phyloP scores from a whole-genome alignment of 1,139 yeast genomes.

The Tardiomyces blankii region DNA sequence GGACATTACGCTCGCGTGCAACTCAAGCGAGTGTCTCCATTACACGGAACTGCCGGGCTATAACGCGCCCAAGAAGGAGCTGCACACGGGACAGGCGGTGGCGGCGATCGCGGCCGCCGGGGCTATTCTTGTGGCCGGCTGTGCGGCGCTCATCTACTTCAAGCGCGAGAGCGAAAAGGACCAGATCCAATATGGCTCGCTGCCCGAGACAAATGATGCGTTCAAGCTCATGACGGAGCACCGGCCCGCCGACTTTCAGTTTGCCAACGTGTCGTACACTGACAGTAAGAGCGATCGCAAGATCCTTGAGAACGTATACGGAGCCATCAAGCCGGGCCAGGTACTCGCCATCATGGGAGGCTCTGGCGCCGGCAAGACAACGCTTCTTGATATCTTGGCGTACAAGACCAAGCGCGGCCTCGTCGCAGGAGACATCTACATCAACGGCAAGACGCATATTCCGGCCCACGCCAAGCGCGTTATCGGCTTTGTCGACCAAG shows the following conservation, averaged over 20 bases:
- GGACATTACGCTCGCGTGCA: conserved; percentile 66
- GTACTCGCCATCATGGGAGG: conserved; percentile 97
- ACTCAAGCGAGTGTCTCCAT: conserved; percentile 85
- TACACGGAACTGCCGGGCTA: conserved; percentile 90
- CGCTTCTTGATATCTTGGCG: conserved; percentile 81
- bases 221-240: conserved; percentile 35
- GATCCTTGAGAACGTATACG: conserved; percentile 56
- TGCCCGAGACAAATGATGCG: conserved; percentile 27
- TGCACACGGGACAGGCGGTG: conserved; percentile 39
- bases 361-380: conserved; percentile 96
- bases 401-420: conserved; percentile 73
- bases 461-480: conserved; percentile 37
- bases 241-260: conserved; percentile 68
- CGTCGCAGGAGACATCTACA: conserved; percentile 51
- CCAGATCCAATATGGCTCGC: conserved; percentile 11
- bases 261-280: conserved; percentile 56
- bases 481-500: conserved; percentile 96
- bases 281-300: conserved; percentile 36
- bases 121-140: conserved; percentile 26
- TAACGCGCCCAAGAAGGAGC: conserved; percentile 47
- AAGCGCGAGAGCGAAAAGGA: neutral
- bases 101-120: conserved; percentile 39
- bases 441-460: conserved; percentile 46
- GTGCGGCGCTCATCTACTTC: conserved; percentile 18
- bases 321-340: conserved; percentile 75